Evolutionary conservation across 2,329 filamentous ascomycete genomes (phyloP).

Genomic region (Fragosphaeria purpurea): DNA sequence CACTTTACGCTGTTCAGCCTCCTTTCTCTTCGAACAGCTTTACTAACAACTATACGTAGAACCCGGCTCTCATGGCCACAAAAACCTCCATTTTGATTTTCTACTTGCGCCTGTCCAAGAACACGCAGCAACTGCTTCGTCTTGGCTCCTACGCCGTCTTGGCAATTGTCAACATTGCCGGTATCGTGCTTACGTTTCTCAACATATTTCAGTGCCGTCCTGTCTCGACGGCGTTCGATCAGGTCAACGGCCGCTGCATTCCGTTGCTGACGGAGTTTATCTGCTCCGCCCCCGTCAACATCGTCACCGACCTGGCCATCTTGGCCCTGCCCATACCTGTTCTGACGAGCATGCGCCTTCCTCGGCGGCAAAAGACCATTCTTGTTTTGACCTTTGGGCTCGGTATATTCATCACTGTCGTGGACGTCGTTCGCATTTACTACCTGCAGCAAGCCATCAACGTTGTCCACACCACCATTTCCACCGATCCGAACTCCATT

Average conservation of each 20-base stretch:
- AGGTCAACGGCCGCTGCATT: conserved; percentile 35
- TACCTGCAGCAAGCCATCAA: conserved; percentile 69
- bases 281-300: conserved; percentile 78
- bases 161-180: conserved; percentile 66
- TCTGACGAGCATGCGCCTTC: conserved; percentile 74
- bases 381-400: conserved; percentile 77
- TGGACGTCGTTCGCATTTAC: conserved; percentile 83
- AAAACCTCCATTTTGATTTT: conserved; percentile 92
- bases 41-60: conserved; percentile 36
- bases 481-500: conserved; percentile 28
- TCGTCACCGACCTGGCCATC: conserved; percentile 82
- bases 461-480: conserved; percentile 22
- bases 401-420: conserved; percentile 76
- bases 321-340: conserved; percentile 82
- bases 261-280: conserved; percentile 53
- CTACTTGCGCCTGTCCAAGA: conserved; percentile 73
- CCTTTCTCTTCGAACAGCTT: no score
- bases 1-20: no score
- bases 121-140: conserved; percentile 64
- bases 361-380: conserved; percentile 77
- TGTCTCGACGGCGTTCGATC: conserved; percentile 56
- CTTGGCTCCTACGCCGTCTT: conserved; percentile 75
- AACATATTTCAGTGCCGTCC: conserved; percentile 83
- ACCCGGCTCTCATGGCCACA: conserved; percentile 79
- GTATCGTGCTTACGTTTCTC: conserved; percentile 69